Base-by-base conservation (phyloP, 1,284 basidiomycete genomes). In the Heterobasidion irregulare region DNA sequence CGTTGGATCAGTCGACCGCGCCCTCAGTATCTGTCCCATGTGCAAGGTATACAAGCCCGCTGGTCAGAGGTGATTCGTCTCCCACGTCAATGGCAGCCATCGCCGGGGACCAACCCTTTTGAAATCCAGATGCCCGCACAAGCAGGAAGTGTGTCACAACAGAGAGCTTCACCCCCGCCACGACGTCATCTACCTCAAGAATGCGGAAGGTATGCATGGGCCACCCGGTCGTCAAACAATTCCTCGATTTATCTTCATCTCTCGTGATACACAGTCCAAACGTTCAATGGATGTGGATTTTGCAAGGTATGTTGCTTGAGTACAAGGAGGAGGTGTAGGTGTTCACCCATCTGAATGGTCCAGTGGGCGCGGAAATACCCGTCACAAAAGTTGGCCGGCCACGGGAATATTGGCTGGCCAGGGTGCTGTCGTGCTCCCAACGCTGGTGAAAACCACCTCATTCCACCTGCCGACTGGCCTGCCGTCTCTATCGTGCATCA, bases 221-320 rank as follows among this genome's bases (percentile, higher is more conserved):
- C 34, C 49, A 33, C 33, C 54, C 54, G 60, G 58, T 64, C 51
- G 54, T 55, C 57, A 52, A 52, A 56, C 10, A 50, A 33, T 49
- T 33, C 12, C 35, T 45, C 50, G 50, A 8, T 53, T 50, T 50
- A 55, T 56, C 55, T 53, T 50, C 48, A 55, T 56, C 55, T 61
- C 58, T 49, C 58, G 50, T 50, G 51, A 41, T 50, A 50, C 52
- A 38, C 59, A 90, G 87, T 90, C 59, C 81, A 84, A 66, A 80
- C 79, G 38, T 91, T 91, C 74, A 90, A 86, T 63, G 88, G 88
- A 45, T 92, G 88, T 68, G 89, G 88, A 16, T 91, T 80, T 69
- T 91, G 88, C 83, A 91, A 89, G 81, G 89, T 89, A 56, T 41
- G 69, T 66, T 61, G 55, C 52, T 57, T 61, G 43, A 51, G 57